These are phyloP conservation scores for Daldinia decipiens DNA, from an alignment of 495 filamentous ascomycete genomes.

Conservation along the genomic window DNA sequence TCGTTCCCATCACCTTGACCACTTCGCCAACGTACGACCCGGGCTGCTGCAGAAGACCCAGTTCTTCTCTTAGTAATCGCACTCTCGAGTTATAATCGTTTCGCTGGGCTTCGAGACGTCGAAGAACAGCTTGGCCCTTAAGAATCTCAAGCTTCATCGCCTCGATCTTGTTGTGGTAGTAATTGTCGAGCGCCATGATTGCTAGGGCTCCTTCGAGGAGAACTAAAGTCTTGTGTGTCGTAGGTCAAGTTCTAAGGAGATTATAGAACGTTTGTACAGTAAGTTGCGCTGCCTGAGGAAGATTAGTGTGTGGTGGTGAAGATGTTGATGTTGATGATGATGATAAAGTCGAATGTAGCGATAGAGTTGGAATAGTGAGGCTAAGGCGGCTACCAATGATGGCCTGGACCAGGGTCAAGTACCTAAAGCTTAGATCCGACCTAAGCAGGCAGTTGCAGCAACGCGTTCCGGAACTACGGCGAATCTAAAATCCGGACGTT, in stretches of 20 bases:
- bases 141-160: conserved; percentile 99
- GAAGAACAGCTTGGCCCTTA: conserved; percentile 93
- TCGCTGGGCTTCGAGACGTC: conserved; percentile 94
- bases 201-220: conserved; percentile 48
- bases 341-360: conserved; percentile 19
- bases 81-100: conserved; percentile 99
- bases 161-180: conserved; percentile 99
- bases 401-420: conserved; percentile 24
- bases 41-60: conserved; percentile 94
- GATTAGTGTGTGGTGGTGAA: background rate
- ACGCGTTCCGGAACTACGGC: conserved; percentile 38
- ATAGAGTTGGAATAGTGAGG: conserved; percentile 26
- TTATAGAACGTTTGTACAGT: background rate
- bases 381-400: conserved; percentile 38
- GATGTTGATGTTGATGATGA: conserved; percentile 12
- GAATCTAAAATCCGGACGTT: conserved; percentile 30
- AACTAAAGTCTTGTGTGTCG: conserved; percentile 1
- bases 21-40: conserved; percentile 99
- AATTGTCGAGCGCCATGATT: conserved; percentile 97
- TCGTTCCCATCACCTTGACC: conserved; percentile 99
- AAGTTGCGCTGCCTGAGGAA: background rate
- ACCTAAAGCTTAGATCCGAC: conserved; percentile 19
- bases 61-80: conserved; percentile 92
- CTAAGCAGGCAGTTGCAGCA: conserved; percentile 39
- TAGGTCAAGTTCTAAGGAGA: conserved; percentile 1